A percentile compares a stretch with the other conserved stretches of the same genome.
Conservation (phyloP, 331 rosid genomes). For the Malus hybrid region DNA sequence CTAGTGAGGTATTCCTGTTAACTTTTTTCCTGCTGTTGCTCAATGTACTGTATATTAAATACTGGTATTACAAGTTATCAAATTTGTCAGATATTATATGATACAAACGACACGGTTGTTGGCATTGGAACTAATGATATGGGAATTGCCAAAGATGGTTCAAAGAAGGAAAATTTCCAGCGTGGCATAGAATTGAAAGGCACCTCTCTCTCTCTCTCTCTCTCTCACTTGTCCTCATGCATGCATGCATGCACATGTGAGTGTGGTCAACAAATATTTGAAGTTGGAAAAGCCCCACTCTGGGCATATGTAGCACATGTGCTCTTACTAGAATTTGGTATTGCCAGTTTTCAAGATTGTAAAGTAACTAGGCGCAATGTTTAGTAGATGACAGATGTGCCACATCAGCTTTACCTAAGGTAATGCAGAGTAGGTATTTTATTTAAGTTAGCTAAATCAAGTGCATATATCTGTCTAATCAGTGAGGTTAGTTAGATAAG, state of each 20-base stretch:
- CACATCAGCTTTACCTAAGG: not conserved
- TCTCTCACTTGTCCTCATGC: not conserved
- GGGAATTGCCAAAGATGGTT: slow-evolving; percentile 92
- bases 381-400: too few species aligned
- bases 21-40: slow-evolving; percentile 12
- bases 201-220: slow-evolving; percentile 24
- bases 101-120: slow-evolving; percentile 48
- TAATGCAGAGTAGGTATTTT: too few species aligned
- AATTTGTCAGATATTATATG: slow-evolving; percentile 63
- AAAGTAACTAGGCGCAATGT: not conserved
- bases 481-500: too few species aligned
- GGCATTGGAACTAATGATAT: slow-evolving; percentile 92
- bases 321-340: not conserved
- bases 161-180: slow-evolving; percentile 82
- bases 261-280: not conserved
- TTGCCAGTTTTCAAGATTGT: not conserved
- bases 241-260: not conserved
- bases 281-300: not conserved
- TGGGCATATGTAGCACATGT: not conserved
- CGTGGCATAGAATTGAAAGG: slow-evolving; percentile 82
- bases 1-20: slow-evolving; percentile 66
- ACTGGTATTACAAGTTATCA: not conserved
- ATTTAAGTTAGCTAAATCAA: too few species aligned
- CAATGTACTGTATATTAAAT: slow-evolving; percentile 4
- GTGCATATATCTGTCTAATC: too few species aligned